These are phyloP conservation scores for Usnea hakonensis DNA, from an alignment of 495 filamentous ascomycete species.

Conservation along the genomic window DNA sequence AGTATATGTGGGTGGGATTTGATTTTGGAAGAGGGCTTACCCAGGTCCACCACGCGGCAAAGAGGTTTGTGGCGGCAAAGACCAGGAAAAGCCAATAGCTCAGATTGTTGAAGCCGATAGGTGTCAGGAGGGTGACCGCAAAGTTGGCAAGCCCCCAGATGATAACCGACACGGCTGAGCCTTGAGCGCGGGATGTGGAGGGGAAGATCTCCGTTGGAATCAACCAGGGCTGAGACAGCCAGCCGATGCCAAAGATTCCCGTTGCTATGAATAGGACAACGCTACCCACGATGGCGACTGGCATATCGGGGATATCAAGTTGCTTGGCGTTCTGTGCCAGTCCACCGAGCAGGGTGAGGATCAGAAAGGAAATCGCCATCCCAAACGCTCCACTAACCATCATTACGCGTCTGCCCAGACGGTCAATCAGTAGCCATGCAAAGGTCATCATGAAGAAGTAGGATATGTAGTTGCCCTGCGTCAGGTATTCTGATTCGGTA, in stretches of 20 bases:
- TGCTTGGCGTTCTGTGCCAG: constrained; percentile 29
- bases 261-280: constrained; percentile 43
- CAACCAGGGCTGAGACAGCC: constrained; percentile 49
- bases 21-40: constrained; percentile 10
- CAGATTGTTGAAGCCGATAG: constrained; percentile 49
- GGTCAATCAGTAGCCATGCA: constrained; percentile 46
- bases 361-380: constrained; percentile 37
- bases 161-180: constrained; percentile 45
- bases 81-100: constrained; percentile 49
- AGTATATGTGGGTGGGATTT: background rate
- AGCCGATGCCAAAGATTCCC: constrained; percentile 49
- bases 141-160: constrained; percentile 54
- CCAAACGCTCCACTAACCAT: constrained; percentile 42
- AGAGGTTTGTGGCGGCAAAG: constrained; percentile 44
- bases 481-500: constrained; percentile 40
- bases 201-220: constrained; percentile 55
- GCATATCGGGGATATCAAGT: constrained; percentile 31
- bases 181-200: constrained; percentile 45
- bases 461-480: constrained; percentile 47
- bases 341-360: constrained; percentile 42
- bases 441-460: constrained; percentile 50
- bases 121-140: constrained; percentile 46
- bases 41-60: constrained; percentile 47
- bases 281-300: constrained; percentile 39
- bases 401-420: constrained; percentile 43